Percentiles rank a stretch among this genome's conserved stretches.
Evolutionary conservation across 768 basidiomycete genomes (phyloP).

Genomic region (Wakefieldia striispora): DNA sequence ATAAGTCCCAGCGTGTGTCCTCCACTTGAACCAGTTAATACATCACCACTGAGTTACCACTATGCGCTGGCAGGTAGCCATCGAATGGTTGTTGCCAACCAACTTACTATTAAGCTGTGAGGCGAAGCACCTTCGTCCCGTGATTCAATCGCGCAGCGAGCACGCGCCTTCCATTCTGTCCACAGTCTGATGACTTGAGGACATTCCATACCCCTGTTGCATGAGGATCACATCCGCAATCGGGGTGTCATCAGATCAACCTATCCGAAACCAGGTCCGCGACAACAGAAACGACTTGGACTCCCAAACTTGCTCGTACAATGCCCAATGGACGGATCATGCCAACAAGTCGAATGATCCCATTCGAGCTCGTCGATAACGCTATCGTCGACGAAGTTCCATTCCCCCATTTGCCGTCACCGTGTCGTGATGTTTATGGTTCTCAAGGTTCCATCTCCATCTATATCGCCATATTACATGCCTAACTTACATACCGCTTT

Average conservation of each 20-base stretch:
- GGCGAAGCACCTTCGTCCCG: constrained; percentile 10
- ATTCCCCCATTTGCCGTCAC: constrained; percentile 7
- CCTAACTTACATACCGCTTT: constrained; percentile 10
- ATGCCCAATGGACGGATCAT: constrained; percentile 12
- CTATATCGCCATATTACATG: constrained; percentile 14
- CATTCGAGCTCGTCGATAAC: constrained; percentile 16
- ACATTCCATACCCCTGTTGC: constrained; percentile 9
- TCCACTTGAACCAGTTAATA: no score
- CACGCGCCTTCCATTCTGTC: constrained; percentile 21
- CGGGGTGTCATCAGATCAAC: neutral
- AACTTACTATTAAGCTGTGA: constrained; percentile 3
- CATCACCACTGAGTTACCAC: neutral
- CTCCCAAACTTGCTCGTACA: no score
- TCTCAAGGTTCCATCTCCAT: constrained; percentile 4
- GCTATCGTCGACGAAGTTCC: neutral
- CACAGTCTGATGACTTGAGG: no score
- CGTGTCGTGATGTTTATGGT: constrained; percentile 4
- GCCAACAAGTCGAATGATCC: no score
- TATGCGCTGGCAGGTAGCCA: neutral
- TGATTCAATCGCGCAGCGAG: constrained; percentile 11
- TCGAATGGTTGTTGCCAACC: neutral
- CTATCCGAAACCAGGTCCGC: neutral
- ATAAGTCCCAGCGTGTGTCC: no score
- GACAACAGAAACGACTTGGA: no score
- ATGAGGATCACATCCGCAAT: constrained; percentile 21